Evolutionary conservation across 805 yeast genomes (phyloP), one percentile per base, ranked within the genome.

Genomic region (Wickerhamiella musiphila): DNA sequence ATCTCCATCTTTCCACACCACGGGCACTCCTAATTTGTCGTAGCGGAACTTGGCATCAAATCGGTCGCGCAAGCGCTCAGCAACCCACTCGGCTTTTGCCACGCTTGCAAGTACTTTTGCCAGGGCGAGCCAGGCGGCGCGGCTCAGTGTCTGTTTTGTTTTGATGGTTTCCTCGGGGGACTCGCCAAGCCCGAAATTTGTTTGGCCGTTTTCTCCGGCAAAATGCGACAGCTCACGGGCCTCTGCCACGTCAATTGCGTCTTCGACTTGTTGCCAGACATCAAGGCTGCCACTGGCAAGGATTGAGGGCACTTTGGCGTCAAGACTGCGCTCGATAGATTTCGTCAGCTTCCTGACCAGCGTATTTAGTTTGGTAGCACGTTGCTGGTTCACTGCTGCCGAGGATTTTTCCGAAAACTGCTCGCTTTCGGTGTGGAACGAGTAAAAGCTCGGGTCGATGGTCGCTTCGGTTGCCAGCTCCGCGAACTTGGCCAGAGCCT

Each of bases 31-130:
- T 38, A 73, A 66, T 22, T 66, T 73, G 51, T 83, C 94, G 50
- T 78, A 90, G 44, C 86, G 65, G 58, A 90, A 86, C 26, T 55
- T 60, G 35, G 73, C 79, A 44, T 86, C 95, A 56, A 90, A 86
- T 36, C 69, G 60, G 37, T 79, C 92, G 48, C 79, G 72, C 48
- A 86, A 54, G 17, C 81, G 63, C 33, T 63, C 58, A 2, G 75
- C 60, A 6, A 78, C 67, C 14, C 66, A 69, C 33, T 78, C 93
- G 37, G 70, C 76, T 18, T 70, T 65, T 30, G 78, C 53, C 41
- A 67, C 64, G 35, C 75, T 77, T 42, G 65, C 73, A 28, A 77
- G 60, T 17, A 68, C 59, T 7, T 60, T 63, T 37, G 70, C 63
- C 38, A 83, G 68, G 17, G 60, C 55, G 19, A 55, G 50, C 95